These are phyloP conservation scores for Podospora sp. DNA, from an alignment of 495 filamentous ascomycete genomes.

Conservation along the genomic window DNA sequence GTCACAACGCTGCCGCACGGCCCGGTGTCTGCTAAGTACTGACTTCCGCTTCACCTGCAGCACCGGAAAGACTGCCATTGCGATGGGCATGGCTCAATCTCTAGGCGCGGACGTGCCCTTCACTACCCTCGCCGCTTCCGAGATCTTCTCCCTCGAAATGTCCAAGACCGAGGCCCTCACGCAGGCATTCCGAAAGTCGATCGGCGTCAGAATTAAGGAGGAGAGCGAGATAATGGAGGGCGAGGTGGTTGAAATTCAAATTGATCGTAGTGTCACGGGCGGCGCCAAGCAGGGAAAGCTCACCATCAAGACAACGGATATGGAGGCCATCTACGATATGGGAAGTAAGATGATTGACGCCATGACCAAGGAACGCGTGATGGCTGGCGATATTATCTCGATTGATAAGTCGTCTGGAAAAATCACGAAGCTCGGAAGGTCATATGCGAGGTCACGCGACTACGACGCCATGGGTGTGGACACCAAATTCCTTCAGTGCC, in stretches of 20 bases:
- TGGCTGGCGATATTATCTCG: conserved; percentile 96
- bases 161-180: conserved; percentile 97
- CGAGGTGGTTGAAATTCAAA: conserved; percentile 98
- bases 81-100: conserved; percentile 98
- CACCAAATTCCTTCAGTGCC: conserved; percentile 96
- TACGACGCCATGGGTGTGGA: conserved; percentile 99
- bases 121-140: conserved; percentile 89
- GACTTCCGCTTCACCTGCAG: conserved; percentile 39
- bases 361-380: conserved; percentile 98
- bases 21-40: background rate
- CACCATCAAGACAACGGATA: conserved; percentile 99
- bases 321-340: conserved; percentile 99
- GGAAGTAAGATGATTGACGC: conserved; percentile 99
- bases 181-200: conserved; percentile 95
- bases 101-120: conserved; percentile 93
- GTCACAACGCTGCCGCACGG: background rate
- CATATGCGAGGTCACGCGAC: conserved; percentile 89
- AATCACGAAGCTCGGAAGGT: conserved; percentile 93
- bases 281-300: conserved; percentile 98
- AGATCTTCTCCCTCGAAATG: conserved; percentile 99
- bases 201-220: conserved; percentile 95
- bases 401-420: conserved; percentile 98
- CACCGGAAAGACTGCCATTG: conserved; percentile 97
- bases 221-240: conserved; percentile 99
- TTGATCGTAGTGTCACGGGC: conserved; percentile 94